Evolutionary conservation across 208 protist species (phyloP), one percentile per base, ranked within the genome.

Genomic region (Angomonas ambiguus): DNA sequence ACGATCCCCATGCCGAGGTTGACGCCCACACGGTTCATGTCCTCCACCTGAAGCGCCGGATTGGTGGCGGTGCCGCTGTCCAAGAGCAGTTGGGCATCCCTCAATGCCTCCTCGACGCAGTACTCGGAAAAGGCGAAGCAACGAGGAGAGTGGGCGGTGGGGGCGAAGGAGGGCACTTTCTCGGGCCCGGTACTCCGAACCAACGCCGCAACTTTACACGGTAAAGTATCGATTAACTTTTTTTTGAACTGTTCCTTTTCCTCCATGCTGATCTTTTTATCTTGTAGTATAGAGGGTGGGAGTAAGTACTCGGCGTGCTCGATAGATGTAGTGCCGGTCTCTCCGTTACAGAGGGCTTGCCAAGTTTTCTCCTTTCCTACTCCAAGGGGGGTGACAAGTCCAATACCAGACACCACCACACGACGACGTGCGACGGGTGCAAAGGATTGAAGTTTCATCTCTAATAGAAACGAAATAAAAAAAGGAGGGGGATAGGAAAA

Each of bases 361-460:
- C 96, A 99, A 16, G 87, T 93, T 13, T 66, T 42, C 2, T 72
- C 10, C 1, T 87, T 79, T n/a, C 66, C 77, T 3, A 86, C 28
- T 20, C 95, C 97, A 11, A 99, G 77, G 5, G 97, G 96, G 2
- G 94, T 96, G 6, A 99, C 92, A 5, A 95, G 32, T 27, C 97
- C 97, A 10, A 99, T 69, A 0, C 97, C 97, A 0, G 95, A 98
- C 6, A 99, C 94, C 1, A 98, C 96, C 2, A 99, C 97, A 33
- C 96, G 87, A 10, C 88, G 77, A 18, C 80, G 76, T 10, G 69
- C 38, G 8, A 53, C 31, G 1, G 75, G 62, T 3, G 85, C 74
- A 56, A 91, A 76, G 18, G 77, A 60, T 1, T 68, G 67, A 41
- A 79, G 71, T 1, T 62, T 69, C 59, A 76, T 73, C 3, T 65